Base-by-base conservation (phyloP, 202 grass and related monocot species). In the Setaria viridis region DNA sequence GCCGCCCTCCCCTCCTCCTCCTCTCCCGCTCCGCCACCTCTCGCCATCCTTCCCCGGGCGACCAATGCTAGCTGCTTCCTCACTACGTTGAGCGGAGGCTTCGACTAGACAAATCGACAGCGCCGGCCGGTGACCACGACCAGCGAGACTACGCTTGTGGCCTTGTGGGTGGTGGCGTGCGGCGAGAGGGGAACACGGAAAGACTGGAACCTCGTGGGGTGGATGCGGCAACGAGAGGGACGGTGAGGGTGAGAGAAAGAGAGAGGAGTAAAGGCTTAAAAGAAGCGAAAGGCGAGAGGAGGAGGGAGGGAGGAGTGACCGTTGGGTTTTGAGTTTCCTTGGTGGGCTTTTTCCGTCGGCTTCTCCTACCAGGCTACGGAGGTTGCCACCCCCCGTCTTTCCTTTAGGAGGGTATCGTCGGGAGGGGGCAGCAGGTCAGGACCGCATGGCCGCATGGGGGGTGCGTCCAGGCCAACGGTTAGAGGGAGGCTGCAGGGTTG, bases 241-340 rank as follows among this genome's bases (percentile, higher is more conserved):
- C 12, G 5, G n/a, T 9, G 50, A 53, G 43, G 43, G 65, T 11
- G 43, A 16, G 48, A 3, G 77, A 43, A 37, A 3, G 65, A 50
- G 21, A 1, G 35, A 13, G 50, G 7, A 56, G 84, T 12, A 75
- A 92, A 87, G 72, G 58, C 73, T 90, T 85, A 89, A 93, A 91
- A 91, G 88, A 91, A 83, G 77, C 8, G 83, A 85, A 67, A 82
- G 76, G 82, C 39, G 33, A 60, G 41, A 11, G 11, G n/a, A 6
- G 68, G 55, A 9, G 12, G 11, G 50, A 19, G 15, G 21, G 86
- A 72, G 81, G 84, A 87, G 86, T 85, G 87, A 90, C 94, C 94
- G 94, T 97, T 97, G 87, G 94, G 87, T 80, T 89, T 96, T 90
- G 86, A 97, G 86, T 90, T 56, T 51, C 76, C 30, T 80, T 83